Evolutionary conservation across 495 filamentous ascomycete genomes (phyloP).

Genomic region (Penicillium diatomitis): DNA sequence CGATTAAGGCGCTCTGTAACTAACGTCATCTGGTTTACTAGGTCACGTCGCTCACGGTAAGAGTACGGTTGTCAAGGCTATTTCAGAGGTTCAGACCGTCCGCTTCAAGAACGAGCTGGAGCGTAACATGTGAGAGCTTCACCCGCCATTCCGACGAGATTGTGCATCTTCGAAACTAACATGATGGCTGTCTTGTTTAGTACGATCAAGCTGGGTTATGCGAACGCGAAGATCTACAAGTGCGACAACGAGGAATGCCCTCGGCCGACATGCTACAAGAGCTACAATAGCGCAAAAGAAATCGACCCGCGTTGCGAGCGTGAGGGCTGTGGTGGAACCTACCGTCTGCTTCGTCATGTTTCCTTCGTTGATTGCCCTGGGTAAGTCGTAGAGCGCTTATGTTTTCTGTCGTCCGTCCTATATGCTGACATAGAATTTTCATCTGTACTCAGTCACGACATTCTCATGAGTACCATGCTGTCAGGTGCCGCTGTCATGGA

Average conservation of each 20-base stretch:
- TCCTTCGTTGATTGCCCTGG: slow-evolving; percentile 91
- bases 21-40: not conserved
- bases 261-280: slow-evolving; percentile 88
- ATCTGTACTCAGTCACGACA: slow-evolving; percentile 63
- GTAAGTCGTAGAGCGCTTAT: not conserved
- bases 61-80: slow-evolving; percentile 96
- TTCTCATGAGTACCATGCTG: slow-evolving; percentile 99
- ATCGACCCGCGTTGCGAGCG: slow-evolving; percentile 91
- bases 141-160: not conserved
- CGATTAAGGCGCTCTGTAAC: not conserved
- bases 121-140: slow-evolving; percentile 60
- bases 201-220: slow-evolving; percentile 98
- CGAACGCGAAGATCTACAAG: slow-evolving; percentile 99
- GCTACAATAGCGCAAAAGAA: slow-evolving; percentile 97
- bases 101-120: slow-evolving; percentile 99
- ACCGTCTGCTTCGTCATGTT: slow-evolving; percentile 52
- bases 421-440: not conserved
- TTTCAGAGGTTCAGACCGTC: slow-evolving; percentile 96
- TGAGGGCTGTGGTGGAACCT: slow-evolving; percentile 77
- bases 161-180: not conserved
- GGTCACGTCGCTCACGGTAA: slow-evolving; percentile 43
- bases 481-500: slow-evolving; percentile 99
- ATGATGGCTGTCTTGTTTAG: not conserved
- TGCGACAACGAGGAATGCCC: slow-evolving; percentile 88
- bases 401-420: too few species aligned